Evolutionary conservation across 345 rosid genomes (phyloP).

Genomic region (Acer yangbiense): DNA sequence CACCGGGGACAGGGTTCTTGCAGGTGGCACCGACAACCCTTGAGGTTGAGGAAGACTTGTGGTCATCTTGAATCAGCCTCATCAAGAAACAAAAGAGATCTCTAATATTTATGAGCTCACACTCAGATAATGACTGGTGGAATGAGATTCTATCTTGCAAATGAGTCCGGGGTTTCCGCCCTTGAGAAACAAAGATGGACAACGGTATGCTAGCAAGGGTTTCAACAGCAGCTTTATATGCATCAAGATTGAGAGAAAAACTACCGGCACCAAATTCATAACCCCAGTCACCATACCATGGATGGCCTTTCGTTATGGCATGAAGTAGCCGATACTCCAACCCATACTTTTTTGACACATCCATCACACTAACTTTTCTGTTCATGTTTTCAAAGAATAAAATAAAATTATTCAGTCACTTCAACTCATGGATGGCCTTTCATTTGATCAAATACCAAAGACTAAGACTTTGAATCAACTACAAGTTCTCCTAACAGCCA

Average conservation of each 20-base stretch:
- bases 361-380: slow-evolving; percentile 79
- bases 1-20: slow-evolving; percentile 25
- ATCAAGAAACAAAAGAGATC: slow-evolving; percentile 54
- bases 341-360: slow-evolving; percentile 67
- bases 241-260: slow-evolving; percentile 51
- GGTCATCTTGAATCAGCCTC: slow-evolving; percentile 44
- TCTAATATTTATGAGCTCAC: slow-evolving; percentile 50
- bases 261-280: slow-evolving; percentile 73
- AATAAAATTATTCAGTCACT: slow-evolving; percentile 3
- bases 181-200: slow-evolving; percentile 39
- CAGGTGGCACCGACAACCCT: slow-evolving; percentile 28
- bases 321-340: slow-evolving; percentile 65
- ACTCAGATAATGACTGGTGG: slow-evolving; percentile 54
- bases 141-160: slow-evolving; percentile 41
- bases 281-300: slow-evolving; percentile 84
- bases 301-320: slow-evolving; percentile 53
- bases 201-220: slow-evolving; percentile 47
- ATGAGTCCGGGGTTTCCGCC: slow-evolving; percentile 35
- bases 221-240: slow-evolving; percentile 52
- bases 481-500: background rate
- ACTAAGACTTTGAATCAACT: background rate
- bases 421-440: background rate
- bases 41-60: slow-evolving; percentile 40
- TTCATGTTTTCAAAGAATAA: slow-evolving; percentile 10
- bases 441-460: background rate